Percentiles rank a stretch among this genome's conserved stretches.
These are phyloP conservation scores for Candida succiphila DNA, from an alignment of 805 yeast species.

Conservation along the genomic window DNA sequence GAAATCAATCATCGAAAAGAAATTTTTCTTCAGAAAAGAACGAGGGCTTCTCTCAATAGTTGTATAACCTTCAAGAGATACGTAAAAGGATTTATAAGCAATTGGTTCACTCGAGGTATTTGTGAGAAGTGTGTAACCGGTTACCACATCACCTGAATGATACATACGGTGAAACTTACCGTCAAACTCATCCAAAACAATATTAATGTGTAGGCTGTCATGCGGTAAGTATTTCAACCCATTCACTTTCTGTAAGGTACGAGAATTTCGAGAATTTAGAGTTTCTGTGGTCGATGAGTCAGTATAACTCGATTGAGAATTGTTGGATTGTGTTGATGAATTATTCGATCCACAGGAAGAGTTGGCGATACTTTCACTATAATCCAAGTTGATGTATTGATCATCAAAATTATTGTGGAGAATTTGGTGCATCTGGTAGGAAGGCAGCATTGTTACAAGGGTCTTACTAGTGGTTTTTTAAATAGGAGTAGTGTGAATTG, in stretches of 20 bases:
- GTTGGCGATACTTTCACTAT: too few relatives aligned
- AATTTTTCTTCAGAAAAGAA: constrained; percentile 13
- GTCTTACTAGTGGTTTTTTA: too few relatives aligned
- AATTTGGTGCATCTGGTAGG: constrained; percentile 9
- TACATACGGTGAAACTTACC: constrained; percentile 5
- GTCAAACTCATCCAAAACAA: constrained; percentile 14
- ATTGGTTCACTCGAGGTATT: constrained; percentile 13
- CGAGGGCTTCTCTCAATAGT: constrained; percentile 10
- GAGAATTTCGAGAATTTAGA: too few relatives aligned
- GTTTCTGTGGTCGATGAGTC: too few relatives aligned
- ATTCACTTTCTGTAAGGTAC: too few relatives aligned
- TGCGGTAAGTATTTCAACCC: not conserved
- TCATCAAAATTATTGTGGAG: constrained; percentile 10
- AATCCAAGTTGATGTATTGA: too few relatives aligned
- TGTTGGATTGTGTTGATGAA: too few relatives aligned
- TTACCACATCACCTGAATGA: constrained; percentile 6
- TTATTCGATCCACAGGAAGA: too few relatives aligned
- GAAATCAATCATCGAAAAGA: constrained; percentile 32
- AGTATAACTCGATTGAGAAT: too few relatives aligned
- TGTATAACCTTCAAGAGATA: constrained; percentile 32
- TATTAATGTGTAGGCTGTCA: constrained; percentile 12
- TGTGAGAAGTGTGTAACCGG: constrained; percentile 7
- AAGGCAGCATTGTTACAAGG: too few relatives aligned
- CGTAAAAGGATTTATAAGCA: constrained; percentile 32
- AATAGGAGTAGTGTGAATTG: too few relatives aligned